phyloP scores from a whole-genome alignment of 176 grass and related monocot genomes.

The Eremochloa ophiuroides region DNA sequence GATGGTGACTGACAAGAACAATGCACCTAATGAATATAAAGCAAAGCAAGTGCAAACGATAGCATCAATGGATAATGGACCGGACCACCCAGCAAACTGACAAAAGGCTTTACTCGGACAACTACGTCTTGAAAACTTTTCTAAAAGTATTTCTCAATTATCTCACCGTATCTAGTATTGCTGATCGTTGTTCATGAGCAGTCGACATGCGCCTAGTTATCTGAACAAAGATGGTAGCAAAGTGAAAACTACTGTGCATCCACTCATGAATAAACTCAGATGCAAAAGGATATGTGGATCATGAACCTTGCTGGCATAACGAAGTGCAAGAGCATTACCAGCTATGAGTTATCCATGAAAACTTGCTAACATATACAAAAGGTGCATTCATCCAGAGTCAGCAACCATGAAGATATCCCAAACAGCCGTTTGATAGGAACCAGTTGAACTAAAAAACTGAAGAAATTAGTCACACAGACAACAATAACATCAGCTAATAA shows the following conservation, averaged over 20 bases:
- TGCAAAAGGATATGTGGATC: neutral
- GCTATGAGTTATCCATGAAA: neutral
- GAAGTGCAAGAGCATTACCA: neutral
- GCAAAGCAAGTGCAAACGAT: neutral
- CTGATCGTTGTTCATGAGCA: neutral
- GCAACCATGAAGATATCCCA: constrained; percentile 8
- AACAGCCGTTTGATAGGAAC: neutral
- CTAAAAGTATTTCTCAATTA: neutral
- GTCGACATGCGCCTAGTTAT: neutral
- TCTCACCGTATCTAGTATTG: neutral
- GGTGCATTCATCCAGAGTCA: constrained; percentile 22
- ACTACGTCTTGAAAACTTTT: neutral
- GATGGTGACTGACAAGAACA: too few relatives aligned
- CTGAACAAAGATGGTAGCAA: neutral
- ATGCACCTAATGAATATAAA: too few relatives aligned
- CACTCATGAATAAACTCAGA: neutral
- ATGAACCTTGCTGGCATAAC: neutral
- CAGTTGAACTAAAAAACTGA: constrained; percentile 2
- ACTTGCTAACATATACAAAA: neutral
- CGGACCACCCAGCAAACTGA: neutral
- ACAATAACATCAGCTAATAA: constrained; percentile 16
- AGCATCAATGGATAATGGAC: neutral
- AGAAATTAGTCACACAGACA: neutral
- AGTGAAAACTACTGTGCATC: neutral
- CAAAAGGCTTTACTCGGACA: neutral